Evolutionary conservation across 495 filamentous ascomycete genomes (phyloP).

Genomic region (Xylaria venustula): DNA sequence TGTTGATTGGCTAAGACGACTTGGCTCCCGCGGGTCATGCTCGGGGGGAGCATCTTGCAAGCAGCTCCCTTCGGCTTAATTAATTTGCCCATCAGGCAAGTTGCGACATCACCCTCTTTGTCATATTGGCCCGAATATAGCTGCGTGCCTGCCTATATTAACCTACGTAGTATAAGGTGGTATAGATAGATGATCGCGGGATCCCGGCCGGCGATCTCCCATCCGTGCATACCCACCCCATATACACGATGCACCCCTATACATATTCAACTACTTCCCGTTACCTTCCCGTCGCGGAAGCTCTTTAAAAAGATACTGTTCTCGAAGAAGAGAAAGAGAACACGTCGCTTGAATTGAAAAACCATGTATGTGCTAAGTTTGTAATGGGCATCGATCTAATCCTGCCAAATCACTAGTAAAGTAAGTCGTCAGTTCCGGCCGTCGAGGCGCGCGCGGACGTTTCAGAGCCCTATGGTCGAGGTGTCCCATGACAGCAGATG

Average conservation of each 20-base stretch:
- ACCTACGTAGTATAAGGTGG: too few relatives aligned
- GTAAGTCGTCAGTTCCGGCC: too few relatives aligned
- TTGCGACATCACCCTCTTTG: not conserved
- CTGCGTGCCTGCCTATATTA: too few relatives aligned
- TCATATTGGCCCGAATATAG: not conserved
- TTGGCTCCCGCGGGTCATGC: not conserved
- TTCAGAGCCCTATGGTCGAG: not conserved
- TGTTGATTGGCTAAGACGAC: not conserved
- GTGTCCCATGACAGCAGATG: slow-evolving; percentile 6
- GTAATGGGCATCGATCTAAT: too few relatives aligned
- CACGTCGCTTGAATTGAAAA: too few relatives aligned
- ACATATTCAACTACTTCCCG: too few relatives aligned
- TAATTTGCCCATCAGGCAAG: not conserved
- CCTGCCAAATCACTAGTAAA: too few relatives aligned
- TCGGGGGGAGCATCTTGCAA: too few relatives aligned
- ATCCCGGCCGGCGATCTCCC: not conserved
- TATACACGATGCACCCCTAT: not conserved
- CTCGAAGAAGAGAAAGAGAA: too few relatives aligned
- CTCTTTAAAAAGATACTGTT: not conserved
- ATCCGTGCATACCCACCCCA: not conserved
- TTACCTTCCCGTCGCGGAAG: not conserved
- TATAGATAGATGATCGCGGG: not conserved
- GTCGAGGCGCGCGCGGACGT: too few relatives aligned
- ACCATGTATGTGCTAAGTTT: too few relatives aligned
- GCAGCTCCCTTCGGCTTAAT: not conserved